Conservation (phyloP, 345 rosid genomes). For the Excoecaria cochinchinensis region DNA sequence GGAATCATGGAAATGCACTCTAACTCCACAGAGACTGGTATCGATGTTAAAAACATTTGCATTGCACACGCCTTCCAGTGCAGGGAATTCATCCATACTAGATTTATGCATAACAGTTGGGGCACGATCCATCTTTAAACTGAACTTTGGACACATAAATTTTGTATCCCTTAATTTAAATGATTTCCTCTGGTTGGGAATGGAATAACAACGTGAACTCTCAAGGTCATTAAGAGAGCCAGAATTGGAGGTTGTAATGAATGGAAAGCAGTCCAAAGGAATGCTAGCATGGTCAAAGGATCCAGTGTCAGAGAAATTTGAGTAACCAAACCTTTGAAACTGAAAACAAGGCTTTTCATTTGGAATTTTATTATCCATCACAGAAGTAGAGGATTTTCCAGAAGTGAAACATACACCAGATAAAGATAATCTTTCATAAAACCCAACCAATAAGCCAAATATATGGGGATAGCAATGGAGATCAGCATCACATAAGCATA, state of each 20-base stretch:
- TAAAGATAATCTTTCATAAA: slow-evolving; percentile 49
- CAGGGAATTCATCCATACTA: slow-evolving; percentile 28
- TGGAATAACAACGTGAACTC: slow-evolving; percentile 45
- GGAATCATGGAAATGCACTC: slow-evolving; percentile 80
- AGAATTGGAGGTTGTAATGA: slow-evolving; percentile 49
- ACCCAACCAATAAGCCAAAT: slow-evolving; percentile 50
- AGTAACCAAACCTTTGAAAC: slow-evolving; percentile 65
- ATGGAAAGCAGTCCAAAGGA: slow-evolving; percentile 68
- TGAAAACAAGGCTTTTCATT: slow-evolving; percentile 39
- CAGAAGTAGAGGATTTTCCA: slow-evolving; percentile 24
- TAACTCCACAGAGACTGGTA: slow-evolving; percentile 47
- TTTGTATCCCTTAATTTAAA: slow-evolving; percentile 40
- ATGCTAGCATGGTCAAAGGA: slow-evolving; percentile 47
- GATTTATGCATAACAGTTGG: slow-evolving; percentile 24
- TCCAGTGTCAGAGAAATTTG: slow-evolving; percentile 60
- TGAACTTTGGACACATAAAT: slow-evolving; percentile 34
- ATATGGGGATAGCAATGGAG: slow-evolving; percentile 78
- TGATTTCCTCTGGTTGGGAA: slow-evolving; percentile 58
- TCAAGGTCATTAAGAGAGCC: slow-evolving; percentile 54
- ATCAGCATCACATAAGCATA: slow-evolving; percentile 63
- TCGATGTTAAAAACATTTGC: slow-evolving; percentile 39
- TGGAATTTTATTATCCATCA: slow-evolving; percentile 28
- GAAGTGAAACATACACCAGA: slow-evolving; percentile 29
- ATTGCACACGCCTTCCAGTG: slow-evolving; percentile 28
- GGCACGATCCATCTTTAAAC: slow-evolving; percentile 29